Conservation (phyloP, 495 filamentous ascomycete genomes). For the Tuber microsphaerosporum region DNA sequence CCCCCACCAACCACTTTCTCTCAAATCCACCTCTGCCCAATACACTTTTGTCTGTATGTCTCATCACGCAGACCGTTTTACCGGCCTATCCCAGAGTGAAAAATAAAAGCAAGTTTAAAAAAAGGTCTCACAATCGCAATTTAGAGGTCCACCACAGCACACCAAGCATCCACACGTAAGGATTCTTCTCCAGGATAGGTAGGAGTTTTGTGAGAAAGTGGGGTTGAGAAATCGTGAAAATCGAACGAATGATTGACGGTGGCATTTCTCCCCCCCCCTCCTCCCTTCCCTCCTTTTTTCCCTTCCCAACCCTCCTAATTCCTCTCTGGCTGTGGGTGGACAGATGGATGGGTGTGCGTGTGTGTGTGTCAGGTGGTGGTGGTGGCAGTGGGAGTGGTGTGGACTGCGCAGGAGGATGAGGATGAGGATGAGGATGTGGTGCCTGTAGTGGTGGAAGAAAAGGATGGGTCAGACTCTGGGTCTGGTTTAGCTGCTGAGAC, state of each 20-base stretch:
- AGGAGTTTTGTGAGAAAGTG: not conserved
- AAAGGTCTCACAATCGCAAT: not conserved
- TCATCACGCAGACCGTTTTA: slow-evolving; percentile 3
- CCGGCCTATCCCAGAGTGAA: slow-evolving; percentile 4
- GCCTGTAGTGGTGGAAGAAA: not conserved
- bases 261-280: not conserved
- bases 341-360: too few species aligned
- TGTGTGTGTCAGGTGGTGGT: slow-evolving; percentile 2
- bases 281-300: not conserved
- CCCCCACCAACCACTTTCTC: not conserved
- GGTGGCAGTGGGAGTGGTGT: not conserved
- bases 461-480: not conserved
- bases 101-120: not conserved
- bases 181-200: not conserved
- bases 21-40: not conserved
- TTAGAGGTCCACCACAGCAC: not conserved
- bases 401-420: not conserved
- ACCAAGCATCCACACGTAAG: not conserved
- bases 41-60: slow-evolving; percentile 3
- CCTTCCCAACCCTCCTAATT: not conserved
- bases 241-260: slow-evolving; percentile 2
- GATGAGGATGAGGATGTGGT: not conserved
- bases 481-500: not conserved
- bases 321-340: not conserved
- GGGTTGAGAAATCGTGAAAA: slow-evolving; percentile 2